Base-by-base conservation (phyloP, 352 stramenopile species). In the Phytophthora cryptogea region DNA sequence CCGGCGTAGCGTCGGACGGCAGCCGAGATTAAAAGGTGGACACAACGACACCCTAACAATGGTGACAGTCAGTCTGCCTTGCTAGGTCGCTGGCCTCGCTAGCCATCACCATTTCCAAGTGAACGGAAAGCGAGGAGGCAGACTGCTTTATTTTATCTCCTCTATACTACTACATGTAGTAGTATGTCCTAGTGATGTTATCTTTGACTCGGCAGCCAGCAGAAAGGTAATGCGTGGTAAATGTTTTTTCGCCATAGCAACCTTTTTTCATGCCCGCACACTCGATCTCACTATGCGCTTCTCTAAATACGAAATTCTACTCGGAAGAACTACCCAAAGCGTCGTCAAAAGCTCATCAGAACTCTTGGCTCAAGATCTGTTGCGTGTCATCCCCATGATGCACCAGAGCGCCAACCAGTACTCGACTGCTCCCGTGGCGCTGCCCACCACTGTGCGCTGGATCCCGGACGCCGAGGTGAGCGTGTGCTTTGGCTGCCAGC, bases 401-500 rank as follows among this genome's bases (percentile, higher is more conserved):
- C 39, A 49, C 23, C 57, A 63, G 59, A 61, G 46, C 37, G 10
- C 48, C 8, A n/a, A 14, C 27, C 33, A 57, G 44, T 48, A 39
- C 3, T 4, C 44, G 11, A 44, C 4, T 8, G 32, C 46, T 35
- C 13, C 51, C 4, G 47, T 40, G 10, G 23, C 54, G 33, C 36
- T 85, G 31, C 76, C 77, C 10, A 82, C 65, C 50, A 95, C 86
- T 2, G 84, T 95, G 61, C 86, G 86, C 53, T 95, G 86, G 86
- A 86, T 92, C 52, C 72, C 78, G 16, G 86, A 95, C 51, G 83
- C 74, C 17, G 86, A 94, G 57, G 84, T 89, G 56, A 90, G 70
- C 33, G 66, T 93, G 31, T 95, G 86, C 72, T 75, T 74, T 36
- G 72, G 78, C 51, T 95, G 86, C 41, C 78, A 90, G 35, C 73